These are phyloP conservation scores for Camellia oleifera DNA, from an alignment of 179 eudicot genomes.

Conservation along the genomic window DNA sequence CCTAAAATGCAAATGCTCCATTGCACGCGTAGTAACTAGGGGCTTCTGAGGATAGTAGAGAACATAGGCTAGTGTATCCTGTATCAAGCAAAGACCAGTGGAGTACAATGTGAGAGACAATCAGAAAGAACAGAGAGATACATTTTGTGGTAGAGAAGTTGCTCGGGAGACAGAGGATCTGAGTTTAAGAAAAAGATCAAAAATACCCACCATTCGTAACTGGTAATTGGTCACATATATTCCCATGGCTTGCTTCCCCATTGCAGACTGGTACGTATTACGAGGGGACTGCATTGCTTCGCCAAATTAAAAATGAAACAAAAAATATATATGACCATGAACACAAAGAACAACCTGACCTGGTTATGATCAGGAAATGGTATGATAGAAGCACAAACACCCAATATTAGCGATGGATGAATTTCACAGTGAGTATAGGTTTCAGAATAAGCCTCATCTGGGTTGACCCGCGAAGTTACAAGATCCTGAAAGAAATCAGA, in stretches of 20 bases:
- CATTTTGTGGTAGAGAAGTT: too few species aligned
- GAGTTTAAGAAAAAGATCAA: not conserved
- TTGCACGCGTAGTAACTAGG: conserved; percentile 91
- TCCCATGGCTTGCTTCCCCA: conserved; percentile 99
- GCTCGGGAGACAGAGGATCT: too few species aligned
- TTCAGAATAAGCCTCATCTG: conserved; percentile 81
- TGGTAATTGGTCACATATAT: conserved; percentile 94
- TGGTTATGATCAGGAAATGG: conserved; percentile 98
- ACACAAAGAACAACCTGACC: conserved; percentile 29
- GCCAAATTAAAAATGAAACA: not conserved
- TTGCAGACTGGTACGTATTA: conserved; percentile 97
- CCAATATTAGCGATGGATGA: conserved; percentile 91
- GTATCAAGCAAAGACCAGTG: conserved; percentile 2
- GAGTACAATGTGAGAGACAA: too few species aligned
- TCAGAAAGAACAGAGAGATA: too few species aligned
- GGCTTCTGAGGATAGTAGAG: conserved; percentile 97
- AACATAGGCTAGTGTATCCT: conserved; percentile 96
- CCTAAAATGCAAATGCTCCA: conserved; percentile 95
- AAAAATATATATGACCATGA: not conserved
- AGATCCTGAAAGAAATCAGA: conserved; percentile 53
- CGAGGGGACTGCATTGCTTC: conserved; percentile 66
- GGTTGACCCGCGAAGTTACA: conserved; percentile 59
- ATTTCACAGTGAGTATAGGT: conserved; percentile 97
- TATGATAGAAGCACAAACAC: conserved; percentile 95
- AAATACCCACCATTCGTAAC: conserved; percentile 70